Evolutionary conservation across 2,329 filamentous ascomycete species (phyloP), one percentile per base, ranked within the genome.

Genomic region (Daldinia sp.): DNA sequence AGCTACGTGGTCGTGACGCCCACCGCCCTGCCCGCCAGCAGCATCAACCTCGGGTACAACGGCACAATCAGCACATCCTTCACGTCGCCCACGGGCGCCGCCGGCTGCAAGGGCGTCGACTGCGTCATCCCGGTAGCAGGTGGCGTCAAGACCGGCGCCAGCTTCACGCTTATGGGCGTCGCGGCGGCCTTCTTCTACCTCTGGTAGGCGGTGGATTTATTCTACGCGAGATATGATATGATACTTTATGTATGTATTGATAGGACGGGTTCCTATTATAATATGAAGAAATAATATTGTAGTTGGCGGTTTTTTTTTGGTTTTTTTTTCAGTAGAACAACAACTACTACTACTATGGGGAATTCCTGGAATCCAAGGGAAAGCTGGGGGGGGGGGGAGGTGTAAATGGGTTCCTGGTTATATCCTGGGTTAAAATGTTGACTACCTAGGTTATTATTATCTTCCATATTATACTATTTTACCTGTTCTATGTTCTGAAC

Each of bases 1-100:
- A 52, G 59, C 21, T 54, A 65, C 43, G 68, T 69, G n/a, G 55
- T 58, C 52, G 55, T 69, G 27, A 73, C 71, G 8, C 70, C 68
- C 8, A 69, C 66, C 9, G 67, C 70, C 3, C 60, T 70, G 4
- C 72, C 71, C 19, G 50, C 68, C 45, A 67, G 68, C 17, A 59
- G 34, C 55, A 49, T 29, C 47, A 43, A 55, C 19, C 53, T 47
- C n/a, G 57, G 56, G 41, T 66, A 67, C 66, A 72, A 68, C 61
- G 63, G 64, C 8, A 73, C 71, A 1, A 29, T 72, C 49, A 48
- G 59, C 39, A 68, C 69, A 11, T 56, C 68, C 3, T 52, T 47
- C 35, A 34, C 58, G 2, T n/a, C 45, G 11, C 25, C 43, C 1
- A 32, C 47, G 3, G 53, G 57, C 3, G 19, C 29, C 23, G 47